Evolutionary conservation across 192 early-diverging fungal species (phyloP), one percentile per base, ranked within the genome.

Genomic region (Backusella morwellensis): DNA sequence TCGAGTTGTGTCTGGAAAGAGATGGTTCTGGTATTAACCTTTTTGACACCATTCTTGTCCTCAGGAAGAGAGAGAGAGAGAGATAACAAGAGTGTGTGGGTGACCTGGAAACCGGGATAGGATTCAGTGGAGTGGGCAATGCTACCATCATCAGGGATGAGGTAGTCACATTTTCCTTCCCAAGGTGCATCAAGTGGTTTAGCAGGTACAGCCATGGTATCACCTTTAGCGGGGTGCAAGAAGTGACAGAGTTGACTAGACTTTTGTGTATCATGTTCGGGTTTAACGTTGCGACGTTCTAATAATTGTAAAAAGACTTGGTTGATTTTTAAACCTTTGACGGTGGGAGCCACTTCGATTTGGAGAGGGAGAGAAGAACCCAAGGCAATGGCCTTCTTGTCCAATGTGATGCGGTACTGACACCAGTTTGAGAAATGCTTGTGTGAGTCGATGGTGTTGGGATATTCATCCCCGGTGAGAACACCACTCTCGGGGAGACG

Each of bases 371-470:
- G 36, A 8, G 40, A 44, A 35, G 44, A 42, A 4, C 68, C 68
- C 17, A 77, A 19, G 17, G 75, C 68, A 5, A 50, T 68, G 14
- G 52, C 35, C 0, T n/a, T 44, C 29, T 56, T 68, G 26, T 77
- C 68, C 21, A 77, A 15, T 3, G 68, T 68, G 29, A 77, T 68
- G 0, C 52, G 68, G 50, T 70, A 77, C 59, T 69, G 44, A 19
- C 75, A 77, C 68, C 75, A 77, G 40, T 50, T 21, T 36, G 38
- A 50, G 26, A 32, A 56, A 8, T 77, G 75, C 17, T 70, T 77
- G 32, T 29, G 42, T 23, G 67, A 35, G 21, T 77, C 68, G 4
- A 70, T 35, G 3, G 23, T 41, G 17, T 5, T 26, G 3, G 36
- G 34, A 6, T 38, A 35, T 23, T 68, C 29, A 68, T 77, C 75